phyloP scores from a whole-genome alignment of 176 grass and related monocot genomes.

The Avena atlantica region DNA sequence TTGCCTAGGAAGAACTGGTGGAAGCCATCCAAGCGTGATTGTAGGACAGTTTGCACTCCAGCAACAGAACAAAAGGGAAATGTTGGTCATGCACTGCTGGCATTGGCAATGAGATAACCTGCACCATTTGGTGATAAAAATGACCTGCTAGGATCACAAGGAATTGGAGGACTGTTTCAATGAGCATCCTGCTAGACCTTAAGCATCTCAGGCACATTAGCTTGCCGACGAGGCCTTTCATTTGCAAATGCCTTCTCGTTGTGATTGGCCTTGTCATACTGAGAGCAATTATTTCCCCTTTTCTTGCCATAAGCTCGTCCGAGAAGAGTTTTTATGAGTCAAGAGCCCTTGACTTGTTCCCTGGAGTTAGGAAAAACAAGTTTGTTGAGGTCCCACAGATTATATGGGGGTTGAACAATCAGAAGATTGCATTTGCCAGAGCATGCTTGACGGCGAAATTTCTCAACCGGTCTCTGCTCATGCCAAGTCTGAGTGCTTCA shows the following conservation, averaged over 20 bases:
- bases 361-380: slow-evolving; percentile 68
- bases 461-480: slow-evolving; percentile 89
- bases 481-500: slow-evolving; percentile 94
- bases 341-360: slow-evolving; percentile 46
- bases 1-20: neutral
- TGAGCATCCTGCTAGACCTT: slow-evolving; percentile 53
- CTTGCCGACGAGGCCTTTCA: slow-evolving; percentile 52
- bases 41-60: slow-evolving; percentile 7
- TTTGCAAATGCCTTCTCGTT: slow-evolving; percentile 64
- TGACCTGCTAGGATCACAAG: slow-evolving; percentile 33
- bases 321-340: slow-evolving; percentile 55
- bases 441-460: slow-evolving; percentile 85
- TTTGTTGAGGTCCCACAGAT: slow-evolving; percentile 94
- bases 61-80: neutral
- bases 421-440: slow-evolving; percentile 95
- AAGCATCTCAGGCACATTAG: slow-evolving; percentile 61
- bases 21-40: slow-evolving; percentile 26
- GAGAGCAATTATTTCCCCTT: slow-evolving; percentile 63
- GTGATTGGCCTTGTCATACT: slow-evolving; percentile 57
- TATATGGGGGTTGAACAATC: slow-evolving; percentile 99
- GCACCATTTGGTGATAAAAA: neutral
- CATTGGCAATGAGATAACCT: neutral
- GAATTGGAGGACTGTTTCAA: slow-evolving; percentile 33
- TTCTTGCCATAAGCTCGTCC: slow-evolving; percentile 60
- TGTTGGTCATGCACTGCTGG: neutral